phyloP scores from a whole-genome alignment of 2,329 filamentous ascomycete genomes.

The Penicillium sp. region DNA sequence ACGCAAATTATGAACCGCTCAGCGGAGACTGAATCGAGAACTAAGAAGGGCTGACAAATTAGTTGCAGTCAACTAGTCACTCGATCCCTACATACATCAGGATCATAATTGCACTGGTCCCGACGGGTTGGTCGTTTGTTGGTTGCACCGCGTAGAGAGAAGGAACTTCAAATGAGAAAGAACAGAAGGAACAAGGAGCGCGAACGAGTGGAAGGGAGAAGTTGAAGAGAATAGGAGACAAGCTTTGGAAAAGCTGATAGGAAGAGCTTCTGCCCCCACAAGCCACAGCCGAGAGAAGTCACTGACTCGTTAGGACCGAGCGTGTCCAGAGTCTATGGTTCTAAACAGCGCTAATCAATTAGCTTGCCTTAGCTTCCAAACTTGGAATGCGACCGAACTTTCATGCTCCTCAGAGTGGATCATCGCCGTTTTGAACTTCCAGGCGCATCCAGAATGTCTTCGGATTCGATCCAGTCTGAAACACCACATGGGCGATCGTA shows the following conservation, averaged over 20 bases:
- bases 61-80: slow-evolving; percentile 9
- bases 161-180: not conserved
- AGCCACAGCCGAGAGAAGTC: slow-evolving; percentile 12
- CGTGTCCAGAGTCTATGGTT: not conserved
- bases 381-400: slow-evolving; percentile 6
- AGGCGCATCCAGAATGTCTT: slow-evolving; percentile 9
- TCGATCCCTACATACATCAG: slow-evolving; percentile 14
- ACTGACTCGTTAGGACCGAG: not conserved
- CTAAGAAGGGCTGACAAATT: slow-evolving; percentile 19
- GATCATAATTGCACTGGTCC: slow-evolving; percentile 18
- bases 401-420: slow-evolving; percentile 10
- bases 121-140: slow-evolving; percentile 16
- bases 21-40: slow-evolving; percentile 14
- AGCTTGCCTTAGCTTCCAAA: not conserved
- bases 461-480: slow-evolving; percentile 9
- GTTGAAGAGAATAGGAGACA: slow-evolving; percentile 8
- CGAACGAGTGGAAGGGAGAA: slow-evolving; percentile 2
- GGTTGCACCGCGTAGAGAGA: slow-evolving; percentile 2
- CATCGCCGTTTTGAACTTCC: slow-evolving; percentile 1
- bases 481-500: slow-evolving; percentile 18
- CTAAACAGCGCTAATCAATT: not conserved
- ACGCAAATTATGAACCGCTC: slow-evolving; percentile 4
- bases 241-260: not conserved
- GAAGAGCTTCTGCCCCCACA: not conserved
- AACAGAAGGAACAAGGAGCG: not conserved